Evolutionary conservation across 768 basidiomycete species (phyloP), one percentile per base, ranked within the genome.

Genomic region (Auricularia cornea): DNA sequence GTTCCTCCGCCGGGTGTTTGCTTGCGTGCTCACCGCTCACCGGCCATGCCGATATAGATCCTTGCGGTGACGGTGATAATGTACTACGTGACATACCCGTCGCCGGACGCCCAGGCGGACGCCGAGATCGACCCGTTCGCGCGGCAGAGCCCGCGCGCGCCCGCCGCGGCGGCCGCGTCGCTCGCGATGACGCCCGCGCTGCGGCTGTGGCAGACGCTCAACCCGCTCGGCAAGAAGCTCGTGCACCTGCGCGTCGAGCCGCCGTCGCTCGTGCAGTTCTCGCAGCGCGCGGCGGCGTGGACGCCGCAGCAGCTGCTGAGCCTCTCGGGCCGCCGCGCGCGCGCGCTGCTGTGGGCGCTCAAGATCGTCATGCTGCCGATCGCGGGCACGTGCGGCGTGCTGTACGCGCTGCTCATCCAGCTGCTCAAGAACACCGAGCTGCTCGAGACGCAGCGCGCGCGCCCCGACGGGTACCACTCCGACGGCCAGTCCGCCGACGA

Each of bases 361-460:
- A 91, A 90, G 74, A 89, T 95, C 65, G 84, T 98, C 72, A 77
- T 92, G 2, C 73, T 94, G 1, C 96, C 96, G 0, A 95, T 97
- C 70, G 82, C 84, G 8, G 79, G 80, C 4, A 96, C 95, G 0
- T 90, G 89, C 6, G 75, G 81, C 29, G 73, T 82, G 3, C 79
- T 98, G 11, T 98, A 90, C 72, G 80, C 83, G 8, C 75, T 98
- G 12, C 78, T 96, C 8, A 79, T 92, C 11, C 94, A 94, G 71
- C 80, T 99, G 2, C 78, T 98, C 65, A 96, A 95, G 76, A 88
- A 96, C 67, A 85, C 92, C 0, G 94, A 99, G 64, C 83, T 94
- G 1, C 80, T 97, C 38, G 94, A 94, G 69, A 89, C 91, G 2
- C 92, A 94, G 69, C 81, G 76, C 52, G 70, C 76, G 61, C 70